Evolutionary conservation across 2,329 filamentous ascomycete species (phyloP).

Genomic region (Aspergillus alliaceus): DNA sequence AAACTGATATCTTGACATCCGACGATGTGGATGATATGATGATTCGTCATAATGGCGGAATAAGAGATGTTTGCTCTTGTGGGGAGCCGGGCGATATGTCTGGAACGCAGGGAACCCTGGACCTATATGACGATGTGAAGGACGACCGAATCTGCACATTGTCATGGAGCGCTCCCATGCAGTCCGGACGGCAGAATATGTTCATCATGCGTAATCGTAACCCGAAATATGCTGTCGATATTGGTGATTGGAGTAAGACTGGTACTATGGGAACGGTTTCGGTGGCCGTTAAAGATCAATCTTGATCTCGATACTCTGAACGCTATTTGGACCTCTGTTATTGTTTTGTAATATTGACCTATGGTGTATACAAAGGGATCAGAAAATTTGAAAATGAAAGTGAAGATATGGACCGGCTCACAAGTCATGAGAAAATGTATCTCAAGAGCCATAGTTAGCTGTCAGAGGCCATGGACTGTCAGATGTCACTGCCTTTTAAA

Average conservation of each 20-base stretch:
- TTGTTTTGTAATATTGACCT: too few relatives aligned
- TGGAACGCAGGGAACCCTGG: constrained; percentile 8
- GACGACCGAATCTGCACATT: constrained; percentile 12
- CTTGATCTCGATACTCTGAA: too few relatives aligned
- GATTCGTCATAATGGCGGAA: constrained; percentile 13
- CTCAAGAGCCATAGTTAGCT: too few relatives aligned
- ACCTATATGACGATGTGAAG: constrained; percentile 14
- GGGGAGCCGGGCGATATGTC: constrained; percentile 6
- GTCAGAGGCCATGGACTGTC: too few relatives aligned
- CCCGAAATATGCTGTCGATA: constrained; percentile 7
- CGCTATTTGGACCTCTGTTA: too few relatives aligned
- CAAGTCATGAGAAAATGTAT: too few relatives aligned
- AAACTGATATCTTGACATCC: constrained; percentile 9
- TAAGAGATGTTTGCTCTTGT: constrained; percentile 8
- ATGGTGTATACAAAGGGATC: too few relatives aligned
- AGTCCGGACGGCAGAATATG: constrained; percentile 6
- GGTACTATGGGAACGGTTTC: constrained; percentile 10
- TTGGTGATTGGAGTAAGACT: constrained; percentile 10
- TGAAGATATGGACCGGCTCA: too few relatives aligned
- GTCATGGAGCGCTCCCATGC: constrained; percentile 13
- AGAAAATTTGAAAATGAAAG: too few relatives aligned
- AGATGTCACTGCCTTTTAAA: too few relatives aligned
- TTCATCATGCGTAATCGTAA: constrained; percentile 9
- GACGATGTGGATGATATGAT: constrained; percentile 16
- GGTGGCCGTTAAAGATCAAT: constrained; percentile 4